Evolutionary conservation across 257 asterid genomes (phyloP).

Genomic region (Lithospermum erythrorhizon): DNA sequence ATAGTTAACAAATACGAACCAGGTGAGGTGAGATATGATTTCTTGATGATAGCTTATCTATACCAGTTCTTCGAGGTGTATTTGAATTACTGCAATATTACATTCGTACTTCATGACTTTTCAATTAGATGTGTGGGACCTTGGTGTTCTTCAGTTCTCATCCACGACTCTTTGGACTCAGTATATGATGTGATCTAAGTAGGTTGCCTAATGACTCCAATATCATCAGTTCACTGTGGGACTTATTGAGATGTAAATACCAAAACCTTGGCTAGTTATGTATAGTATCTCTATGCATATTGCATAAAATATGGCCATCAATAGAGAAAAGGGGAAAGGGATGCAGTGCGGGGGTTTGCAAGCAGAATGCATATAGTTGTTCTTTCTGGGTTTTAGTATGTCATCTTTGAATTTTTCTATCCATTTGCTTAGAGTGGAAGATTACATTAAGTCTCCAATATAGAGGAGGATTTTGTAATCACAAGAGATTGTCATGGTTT

Average conservation of each 20-base stretch:
- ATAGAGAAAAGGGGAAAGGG: too few relatives aligned
- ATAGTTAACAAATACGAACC: constrained; percentile 78
- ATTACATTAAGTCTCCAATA: background rate
- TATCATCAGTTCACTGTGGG: too few relatives aligned
- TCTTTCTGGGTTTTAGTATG: background rate
- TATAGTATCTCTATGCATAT: too few relatives aligned
- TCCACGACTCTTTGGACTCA: too few relatives aligned
- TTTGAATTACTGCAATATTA: background rate
- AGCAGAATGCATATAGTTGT: background rate
- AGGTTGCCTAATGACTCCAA: too few relatives aligned
- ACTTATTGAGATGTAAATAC: too few relatives aligned
- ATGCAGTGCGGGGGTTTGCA: background rate
- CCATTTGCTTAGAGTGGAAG: background rate
- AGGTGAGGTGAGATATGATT: constrained; percentile 63
- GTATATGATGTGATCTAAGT: too few relatives aligned
- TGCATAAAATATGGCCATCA: too few relatives aligned
- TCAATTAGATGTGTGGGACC: too few relatives aligned
- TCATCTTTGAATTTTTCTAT: background rate
- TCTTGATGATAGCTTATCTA: background rate
- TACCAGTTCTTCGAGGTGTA: background rate
- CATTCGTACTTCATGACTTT: too few relatives aligned
- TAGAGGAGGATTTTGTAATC: background rate
- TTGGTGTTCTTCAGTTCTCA: too few relatives aligned
- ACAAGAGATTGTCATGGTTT: background rate
- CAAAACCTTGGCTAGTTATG: too few relatives aligned